These are phyloP conservation scores for Magnolia officinalis DNA, from an alignment of 164 flowering plant species.

Conservation along the genomic window DNA sequence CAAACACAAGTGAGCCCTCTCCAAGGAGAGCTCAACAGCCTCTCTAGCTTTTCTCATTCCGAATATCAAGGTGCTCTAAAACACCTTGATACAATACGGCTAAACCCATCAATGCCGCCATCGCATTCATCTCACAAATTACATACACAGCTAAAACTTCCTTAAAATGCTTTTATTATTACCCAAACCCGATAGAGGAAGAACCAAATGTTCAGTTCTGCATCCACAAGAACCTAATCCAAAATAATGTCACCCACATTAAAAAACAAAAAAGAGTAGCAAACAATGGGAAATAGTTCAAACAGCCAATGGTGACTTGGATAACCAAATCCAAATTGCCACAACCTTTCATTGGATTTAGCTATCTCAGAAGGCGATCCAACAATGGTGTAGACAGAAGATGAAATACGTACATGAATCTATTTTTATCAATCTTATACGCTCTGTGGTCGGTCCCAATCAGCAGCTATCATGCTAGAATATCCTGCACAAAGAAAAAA, in stretches of 20 bases:
- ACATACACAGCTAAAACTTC: too few relatives aligned
- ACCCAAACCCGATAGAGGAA: too few relatives aligned
- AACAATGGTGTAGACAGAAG: background rate
- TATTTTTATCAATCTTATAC: background rate
- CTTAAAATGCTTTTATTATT: too few relatives aligned
- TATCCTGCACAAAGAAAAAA: background rate
- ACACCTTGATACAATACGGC: too few relatives aligned
- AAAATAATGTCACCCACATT: background rate
- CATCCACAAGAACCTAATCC: background rate
- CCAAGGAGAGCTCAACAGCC: too few relatives aligned
- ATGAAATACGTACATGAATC: background rate
- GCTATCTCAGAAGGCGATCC: background rate
- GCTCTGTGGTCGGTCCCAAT: background rate
- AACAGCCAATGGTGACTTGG: background rate
- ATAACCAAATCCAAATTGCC: background rate
- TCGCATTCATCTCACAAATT: too few relatives aligned
- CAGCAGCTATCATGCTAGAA: background rate
- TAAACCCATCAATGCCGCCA: too few relatives aligned
- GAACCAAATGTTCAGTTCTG: background rate
- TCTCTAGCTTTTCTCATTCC: too few relatives aligned
- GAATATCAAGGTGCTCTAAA: too few relatives aligned
- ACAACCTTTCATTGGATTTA: background rate
- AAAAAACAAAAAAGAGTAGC: background rate
- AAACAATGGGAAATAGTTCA: background rate
- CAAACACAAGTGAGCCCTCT: too few relatives aligned